phyloP scores from a whole-genome alignment of 78 protist genomes.

The Dictyostelium firmibasis region DNA sequence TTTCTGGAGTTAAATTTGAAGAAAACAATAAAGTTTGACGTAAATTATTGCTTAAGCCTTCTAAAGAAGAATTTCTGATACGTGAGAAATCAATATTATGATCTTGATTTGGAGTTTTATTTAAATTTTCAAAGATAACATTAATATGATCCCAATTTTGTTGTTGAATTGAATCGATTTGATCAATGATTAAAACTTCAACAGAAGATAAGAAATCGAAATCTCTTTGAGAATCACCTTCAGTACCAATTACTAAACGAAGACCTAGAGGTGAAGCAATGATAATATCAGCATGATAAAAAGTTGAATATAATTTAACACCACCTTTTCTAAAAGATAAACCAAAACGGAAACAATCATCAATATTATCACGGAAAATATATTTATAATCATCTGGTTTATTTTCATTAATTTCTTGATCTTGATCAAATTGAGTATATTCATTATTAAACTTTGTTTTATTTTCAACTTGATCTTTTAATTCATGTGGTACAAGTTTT shows the following conservation, averaged over 20 bases:
- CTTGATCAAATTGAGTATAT: background rate
- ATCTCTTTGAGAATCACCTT: conserved; percentile 66
- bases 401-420: background rate
- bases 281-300: conserved; percentile 83
- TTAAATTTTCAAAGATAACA: conserved; percentile 42
- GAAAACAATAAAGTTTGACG: conserved; percentile 87
- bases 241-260: conserved; percentile 76
- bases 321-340: conserved; percentile 48
- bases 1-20: conserved; percentile 66
- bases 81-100: conserved; percentile 82
- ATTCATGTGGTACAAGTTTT: conserved; percentile 65
- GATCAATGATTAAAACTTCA: conserved; percentile 84
- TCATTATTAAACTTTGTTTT: conserved; percentile 41
- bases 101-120: conserved; percentile 44
- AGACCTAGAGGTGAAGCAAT: conserved; percentile 92
- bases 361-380: conserved; percentile 83
- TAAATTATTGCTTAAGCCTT: conserved; percentile 13
- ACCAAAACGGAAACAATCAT: conserved; percentile 86
- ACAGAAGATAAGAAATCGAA: conserved; percentile 89
- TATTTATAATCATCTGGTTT: conserved; percentile 77
- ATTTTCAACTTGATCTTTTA: conserved; percentile 7
- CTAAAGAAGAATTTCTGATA: conserved; percentile 1
- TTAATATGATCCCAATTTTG: conserved; percentile 94
- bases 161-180: conserved; percentile 81
- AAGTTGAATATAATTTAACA: conserved; percentile 52